These are phyloP conservation scores for Penicillium dipodomyicola DNA, from an alignment of 495 filamentous ascomycete genomes.

Conservation along the genomic window DNA sequence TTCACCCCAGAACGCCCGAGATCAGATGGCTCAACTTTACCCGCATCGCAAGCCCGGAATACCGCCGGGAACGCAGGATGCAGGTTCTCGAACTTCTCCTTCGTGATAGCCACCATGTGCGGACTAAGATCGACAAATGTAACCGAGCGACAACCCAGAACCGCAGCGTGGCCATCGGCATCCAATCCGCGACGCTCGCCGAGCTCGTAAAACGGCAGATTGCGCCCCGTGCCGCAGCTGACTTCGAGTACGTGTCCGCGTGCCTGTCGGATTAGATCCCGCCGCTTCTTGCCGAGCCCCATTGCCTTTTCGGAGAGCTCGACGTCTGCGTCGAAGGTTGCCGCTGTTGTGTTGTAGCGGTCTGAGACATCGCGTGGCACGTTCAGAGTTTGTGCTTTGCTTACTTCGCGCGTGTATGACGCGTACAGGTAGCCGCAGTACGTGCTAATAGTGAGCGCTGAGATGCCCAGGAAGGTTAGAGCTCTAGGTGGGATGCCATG, in stretches of 20 bases:
- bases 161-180: conserved; percentile 44
- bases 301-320: conserved; percentile 63
- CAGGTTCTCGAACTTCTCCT: conserved; percentile 54
- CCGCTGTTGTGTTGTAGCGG: conserved; percentile 56
- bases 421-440: conserved; percentile 55
- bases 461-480: conserved; percentile 44
- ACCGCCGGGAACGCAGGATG: conserved; percentile 47
- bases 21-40: conserved; percentile 18
- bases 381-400: conserved; percentile 34
- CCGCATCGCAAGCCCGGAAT: conserved; percentile 46
- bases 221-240: conserved; percentile 87
- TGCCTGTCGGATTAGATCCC: conserved; percentile 57
- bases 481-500: conserved; percentile 34
- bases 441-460: conserved; percentile 45
- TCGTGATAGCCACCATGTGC: conserved; percentile 61
- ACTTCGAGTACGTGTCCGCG: conserved; percentile 84
- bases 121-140: conserved; percentile 64
- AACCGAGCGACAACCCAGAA: conserved; percentile 46
- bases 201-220: conserved; percentile 68
- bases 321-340: conserved; percentile 62
- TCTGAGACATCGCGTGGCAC: conserved; percentile 53
- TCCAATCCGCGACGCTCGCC: conserved; percentile 67
- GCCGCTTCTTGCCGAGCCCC: conserved; percentile 61
- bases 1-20: not conserved
- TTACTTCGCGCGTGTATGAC: conserved; percentile 42